Conservation (phyloP, 257 asterid species). For the Salvia splendens region DNA sequence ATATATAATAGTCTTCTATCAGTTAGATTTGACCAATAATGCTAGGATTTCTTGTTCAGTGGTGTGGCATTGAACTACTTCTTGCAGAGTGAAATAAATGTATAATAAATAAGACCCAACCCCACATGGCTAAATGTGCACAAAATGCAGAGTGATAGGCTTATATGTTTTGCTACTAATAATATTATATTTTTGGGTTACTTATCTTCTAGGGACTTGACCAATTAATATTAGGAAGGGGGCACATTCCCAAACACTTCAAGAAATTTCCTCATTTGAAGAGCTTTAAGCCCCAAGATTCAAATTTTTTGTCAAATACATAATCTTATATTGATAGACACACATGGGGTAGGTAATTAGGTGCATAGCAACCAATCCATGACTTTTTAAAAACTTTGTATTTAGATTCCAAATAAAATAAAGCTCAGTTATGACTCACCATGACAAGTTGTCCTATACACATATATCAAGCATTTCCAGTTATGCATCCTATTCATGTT, state of each 20-base stretch:
- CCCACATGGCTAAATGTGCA: conserved; percentile 38
- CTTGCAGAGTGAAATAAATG: conserved; percentile 50
- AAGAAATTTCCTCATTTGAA: conserved; percentile 18
- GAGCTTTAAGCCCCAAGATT: conserved; percentile 12
- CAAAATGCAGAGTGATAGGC: conserved; percentile 21
- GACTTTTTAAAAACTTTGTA: neutral
- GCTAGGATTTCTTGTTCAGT: conserved; percentile 16
- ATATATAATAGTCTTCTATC: neutral
- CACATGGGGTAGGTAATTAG: conserved; percentile 42
- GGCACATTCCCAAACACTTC: conserved; percentile 27
- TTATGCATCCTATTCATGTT: neutral
- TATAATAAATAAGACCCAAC: conserved; percentile 30
- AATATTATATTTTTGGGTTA: neutral
- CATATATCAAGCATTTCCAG: neutral
- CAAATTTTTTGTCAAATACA: neutral
- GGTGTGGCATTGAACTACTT: conserved; percentile 34
- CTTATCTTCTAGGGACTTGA: conserved; percentile 25
- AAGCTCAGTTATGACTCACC: conserved; percentile 19
- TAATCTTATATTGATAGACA: neutral
- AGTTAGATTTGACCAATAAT: conserved; percentile 1
- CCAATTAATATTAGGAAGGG: conserved; percentile 36
- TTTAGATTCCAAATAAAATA: conserved; percentile 12
- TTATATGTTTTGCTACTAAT: neutral
- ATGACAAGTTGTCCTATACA: conserved; percentile 5
- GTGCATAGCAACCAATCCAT: conserved; percentile 14